Conservation (phyloP, 352 stramenopile genomes). For the Globisporangium splendens region DNA sequence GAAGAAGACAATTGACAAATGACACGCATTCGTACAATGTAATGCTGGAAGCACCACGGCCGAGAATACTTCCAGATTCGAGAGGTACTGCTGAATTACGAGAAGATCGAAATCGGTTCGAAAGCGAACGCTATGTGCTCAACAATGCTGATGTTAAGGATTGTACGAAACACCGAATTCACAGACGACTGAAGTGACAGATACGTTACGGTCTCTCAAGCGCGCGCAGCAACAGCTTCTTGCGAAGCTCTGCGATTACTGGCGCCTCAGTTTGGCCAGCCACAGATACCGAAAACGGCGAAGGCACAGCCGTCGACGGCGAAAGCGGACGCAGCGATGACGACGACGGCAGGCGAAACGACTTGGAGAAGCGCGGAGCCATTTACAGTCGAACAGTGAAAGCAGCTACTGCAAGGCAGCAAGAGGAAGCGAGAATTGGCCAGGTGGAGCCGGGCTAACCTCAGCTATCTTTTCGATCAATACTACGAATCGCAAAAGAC, state of each 20-base stretch:
- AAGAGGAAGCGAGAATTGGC: no score
- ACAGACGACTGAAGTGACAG: not conserved
- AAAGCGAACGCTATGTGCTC: slow-evolving; percentile 33
- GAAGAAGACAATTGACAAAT: not conserved
- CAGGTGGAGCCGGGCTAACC: no score
- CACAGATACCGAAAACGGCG: not conserved
- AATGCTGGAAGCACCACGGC: slow-evolving; percentile 35
- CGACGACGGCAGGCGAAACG: slow-evolving; percentile 15
- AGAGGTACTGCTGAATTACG: slow-evolving; percentile 49
- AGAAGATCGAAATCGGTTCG: slow-evolving; percentile 55
- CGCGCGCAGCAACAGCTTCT: slow-evolving; percentile 37
- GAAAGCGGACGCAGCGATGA: slow-evolving; percentile 8
- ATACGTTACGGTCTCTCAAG: slow-evolving; percentile 44
- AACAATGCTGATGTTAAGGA: not conserved
- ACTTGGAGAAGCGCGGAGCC: not conserved
- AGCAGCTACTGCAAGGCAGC: no score
- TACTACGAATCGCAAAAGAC: no score
- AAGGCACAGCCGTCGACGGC: not conserved
- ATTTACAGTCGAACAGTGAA: no score
- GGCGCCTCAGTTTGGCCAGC: not conserved
- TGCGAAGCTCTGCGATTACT: slow-evolving; percentile 22
- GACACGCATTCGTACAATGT: slow-evolving; percentile 35
- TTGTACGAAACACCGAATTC: not conserved
- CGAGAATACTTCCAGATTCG: slow-evolving; percentile 32
- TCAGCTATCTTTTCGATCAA: no score